Evolutionary conservation across 441 rosid species (phyloP), one percentile per base, ranked within the genome.

Genomic region (Aquilaria agallochum): DNA sequence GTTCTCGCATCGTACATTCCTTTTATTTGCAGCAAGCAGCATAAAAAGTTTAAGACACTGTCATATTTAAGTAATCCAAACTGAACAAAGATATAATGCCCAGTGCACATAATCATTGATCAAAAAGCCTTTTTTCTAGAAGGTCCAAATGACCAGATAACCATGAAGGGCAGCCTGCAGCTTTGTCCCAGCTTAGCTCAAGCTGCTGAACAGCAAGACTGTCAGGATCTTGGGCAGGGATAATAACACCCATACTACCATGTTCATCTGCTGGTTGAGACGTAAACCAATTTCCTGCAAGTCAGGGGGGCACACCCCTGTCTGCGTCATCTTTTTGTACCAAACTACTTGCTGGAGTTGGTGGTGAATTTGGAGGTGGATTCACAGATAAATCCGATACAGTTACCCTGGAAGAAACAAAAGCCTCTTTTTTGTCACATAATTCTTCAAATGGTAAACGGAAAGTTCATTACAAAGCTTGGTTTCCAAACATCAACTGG

Each of bases 101-200:
- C 7, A 40, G 27, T 8, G 45, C 11, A 40, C 45, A 40, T 40
- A 40, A 40, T 40, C 45, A 5, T 40, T 0, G 9, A 40, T 32
- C 31, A 40, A 13, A 20, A 20, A 20, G 27, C 27, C 32, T 49
- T 59, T 56, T 14, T 53, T 48, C 59, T 51, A 50, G 64, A 61
- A 4, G 60, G 60, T 12, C 9, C 10, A 68, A 62, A 54, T 66
- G 76, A 94, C 96, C 97, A 79, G 86, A 77, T 68, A 85, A 70
- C 96, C 95, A 78, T 96, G 84, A 68, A 84, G 62, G 58, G 86
- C 89, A 70, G 97, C 87, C 74, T 93, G 97, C 50, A 82, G 83
- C 66, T 60, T 75, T 7, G 64, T 81, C 36, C 88, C 97, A 72
- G 95, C 96, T 20, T 65, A 74, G 68, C 27, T 40, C 11, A 40